Evolutionary conservation across 495 filamentous ascomycete species (phyloP), one percentile per base, ranked within the genome.

Genomic region (Aspergillus nanangensis): DNA sequence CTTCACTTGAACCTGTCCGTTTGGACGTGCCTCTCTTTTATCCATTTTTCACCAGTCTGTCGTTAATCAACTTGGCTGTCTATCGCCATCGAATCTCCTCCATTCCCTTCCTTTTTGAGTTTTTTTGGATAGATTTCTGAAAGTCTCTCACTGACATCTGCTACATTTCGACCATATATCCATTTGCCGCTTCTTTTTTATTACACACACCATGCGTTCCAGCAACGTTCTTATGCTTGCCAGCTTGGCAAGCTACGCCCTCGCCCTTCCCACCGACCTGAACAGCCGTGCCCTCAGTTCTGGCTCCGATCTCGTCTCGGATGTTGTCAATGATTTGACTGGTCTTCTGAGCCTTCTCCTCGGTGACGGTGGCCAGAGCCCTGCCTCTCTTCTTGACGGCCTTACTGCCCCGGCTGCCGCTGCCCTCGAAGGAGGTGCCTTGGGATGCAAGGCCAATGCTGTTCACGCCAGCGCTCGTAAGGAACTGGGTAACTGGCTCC

Each of bases 361-460:
- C 46, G 52, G 57, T 23, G 53, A 38, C 8, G 50, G 50, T 20
- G 44, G 53, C 19, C 31, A 52, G 8, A 51, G 41, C 45, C 50
- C 59, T 10, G 47, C 38, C 13, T 45, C 43, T 18, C 23, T 66
- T 33, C 57, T 71, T 38, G 41, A 36, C 50, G 63, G 61, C 21
- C 54, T 74, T 44, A 61, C 51, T 41, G 60, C 62, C n/a, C 45
- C 60, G 44, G 68, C 55, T 51, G 68, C 68, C 35, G 70, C 67
- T 13, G 70, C 68, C 35, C 60, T 72, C 5, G 48, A 62, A 38
- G 64, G 63, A 51, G 59, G 62, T 63, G 64, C 63, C 46, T 43
- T 72, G 39, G 70, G 70, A 56, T 65, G 62, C 53, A 60, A 52
- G 49, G 55, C 63, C 31, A 57, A 55, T 35, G 40, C 38, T n/a